Base-by-base conservation (phyloP, 2,329 filamentous ascomycete species). In the Chrysosporium keratinophilum region DNA sequence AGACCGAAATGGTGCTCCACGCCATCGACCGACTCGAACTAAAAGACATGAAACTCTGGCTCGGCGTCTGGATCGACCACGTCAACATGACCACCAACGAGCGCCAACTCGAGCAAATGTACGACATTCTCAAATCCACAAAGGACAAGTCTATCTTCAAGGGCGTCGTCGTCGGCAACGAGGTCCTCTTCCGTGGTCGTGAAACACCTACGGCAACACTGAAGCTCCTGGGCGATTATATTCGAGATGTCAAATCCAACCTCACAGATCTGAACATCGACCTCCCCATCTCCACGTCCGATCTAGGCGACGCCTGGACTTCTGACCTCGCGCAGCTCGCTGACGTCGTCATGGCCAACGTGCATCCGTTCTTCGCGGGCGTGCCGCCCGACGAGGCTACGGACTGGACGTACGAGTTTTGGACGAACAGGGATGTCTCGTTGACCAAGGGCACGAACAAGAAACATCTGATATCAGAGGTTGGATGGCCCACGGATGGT, bases 361-460 rank as follows among this genome's bases (percentile, higher is more conserved):
- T 97, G 52, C 93, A 97, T 66, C 91, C 93, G 0, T 96, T 97
- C 77, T 97, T 97, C 65, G 86, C 84, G 0, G 91, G 91, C 45
- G 81, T 88, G 11, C 74, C 78, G 0, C 84, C 82, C 1, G 73
- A 79, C 1, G 67, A 78, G 1, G 88, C 88, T 0, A 84, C 89
- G 0, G 71, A 67, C 6, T 97, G 91, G 91, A 95, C 91, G 0
- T 87, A 77, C 71, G 70, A 70, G 14, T 97, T 96, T 71, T 97
- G 89, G 85, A 71, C 84, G 43, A 73, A 69, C 9, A 77, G 90
- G 54, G 84, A 91, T 60, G 78, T 81, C 0, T 59, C 69, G 0
- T 78, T 88, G 56, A 87, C 84, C 57, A 79, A 84, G 67, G 70
- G 68, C 10, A 69, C 69, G 20, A 63, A 73, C 0, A 81, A 85